Evolutionary conservation across 2,329 filamentous ascomycete species (phyloP), one percentile per base, ranked within the genome.

Genomic region (Sporothrix humicola): DNA sequence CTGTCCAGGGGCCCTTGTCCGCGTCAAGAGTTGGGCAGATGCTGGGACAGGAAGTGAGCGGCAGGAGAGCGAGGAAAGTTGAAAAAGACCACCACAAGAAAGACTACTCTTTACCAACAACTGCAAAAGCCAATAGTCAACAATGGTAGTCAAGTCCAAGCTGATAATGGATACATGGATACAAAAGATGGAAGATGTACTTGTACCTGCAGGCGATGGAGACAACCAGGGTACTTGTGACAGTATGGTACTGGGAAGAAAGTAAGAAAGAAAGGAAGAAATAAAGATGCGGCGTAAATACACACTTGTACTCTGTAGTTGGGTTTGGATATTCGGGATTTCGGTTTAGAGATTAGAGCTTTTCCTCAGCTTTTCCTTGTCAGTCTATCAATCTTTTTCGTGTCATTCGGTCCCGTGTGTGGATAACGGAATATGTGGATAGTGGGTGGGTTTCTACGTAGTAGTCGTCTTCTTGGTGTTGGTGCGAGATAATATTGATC

Each of bases 391-490:
- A n/a, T 56, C 20, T 26, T 66, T 48, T 63, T 20, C 23, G 17
- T 63, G 58, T 63, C 58, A 63, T 15, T 63, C 58, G 58, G 58
- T 63, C 58, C 58, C 56, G 56, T 59, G 54, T 58, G 23, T 23
- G 23, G 13, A 20, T 20, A 23, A 26, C 23, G 52, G 52, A 9
- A 56, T 56, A 6, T 59, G 56, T 59, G 56, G 56, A n/a, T 48
- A 23, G 10, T 20, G 10, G 37, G 61, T 66, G 61, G 61, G 15
- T 23, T 56, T 12, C 9, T 26, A 23, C 20, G 20, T 3, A 54
- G 6, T 54, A 23, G 7, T 17, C 17, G 17, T 20, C 20, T 12
- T 23, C 20, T 9, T 46, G 20, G 61, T 46, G 9, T 44, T 17
- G 8, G 59, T 23, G 42, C 42, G 42, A 65, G 61, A 44, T 66